Conservation (phyloP, 2,329 filamentous ascomycete species). For the Diaporthe batatas region DNA sequence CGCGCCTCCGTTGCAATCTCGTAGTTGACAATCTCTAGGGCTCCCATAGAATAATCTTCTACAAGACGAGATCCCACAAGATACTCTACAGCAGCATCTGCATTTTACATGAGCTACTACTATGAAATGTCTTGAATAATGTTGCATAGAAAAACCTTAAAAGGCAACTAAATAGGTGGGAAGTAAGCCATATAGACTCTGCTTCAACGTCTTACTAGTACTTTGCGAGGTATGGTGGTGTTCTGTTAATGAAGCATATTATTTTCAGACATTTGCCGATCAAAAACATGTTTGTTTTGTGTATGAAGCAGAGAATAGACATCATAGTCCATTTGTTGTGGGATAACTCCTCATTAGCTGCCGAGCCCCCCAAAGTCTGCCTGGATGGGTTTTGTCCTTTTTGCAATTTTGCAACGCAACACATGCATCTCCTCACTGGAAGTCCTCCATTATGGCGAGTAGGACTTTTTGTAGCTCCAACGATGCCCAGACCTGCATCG, state of each 20-base stretch:
- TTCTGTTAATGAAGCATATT: too few species aligned
- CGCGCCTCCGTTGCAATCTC: too few species aligned
- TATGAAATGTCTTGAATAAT: too few species aligned
- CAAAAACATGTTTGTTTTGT: not conserved
- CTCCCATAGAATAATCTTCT: constrained; percentile 44
- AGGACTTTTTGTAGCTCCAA: not conserved
- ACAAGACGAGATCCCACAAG: too few species aligned
- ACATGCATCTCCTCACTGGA: not conserved
- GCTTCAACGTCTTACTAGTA: too few species aligned
- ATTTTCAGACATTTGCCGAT: not conserved
- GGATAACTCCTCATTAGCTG: not conserved
- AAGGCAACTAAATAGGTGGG: too few species aligned
- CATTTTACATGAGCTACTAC: too few species aligned
- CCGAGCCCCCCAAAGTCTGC: too few species aligned
- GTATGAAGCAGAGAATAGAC: not conserved
- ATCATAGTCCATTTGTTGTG: not conserved
- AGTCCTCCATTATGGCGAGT: not conserved
- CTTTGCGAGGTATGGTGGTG: too few species aligned
- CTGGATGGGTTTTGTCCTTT: not conserved
- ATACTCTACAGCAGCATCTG: too few species aligned
- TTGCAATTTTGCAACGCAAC: not conserved
- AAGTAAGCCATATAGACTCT: too few species aligned
- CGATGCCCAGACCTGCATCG: not conserved
- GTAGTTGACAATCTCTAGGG: constrained; percentile 45
- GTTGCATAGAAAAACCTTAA: too few species aligned